phyloP scores from a whole-genome alignment of 129 eudicot genomes.

The Glebionis coronaria region DNA sequence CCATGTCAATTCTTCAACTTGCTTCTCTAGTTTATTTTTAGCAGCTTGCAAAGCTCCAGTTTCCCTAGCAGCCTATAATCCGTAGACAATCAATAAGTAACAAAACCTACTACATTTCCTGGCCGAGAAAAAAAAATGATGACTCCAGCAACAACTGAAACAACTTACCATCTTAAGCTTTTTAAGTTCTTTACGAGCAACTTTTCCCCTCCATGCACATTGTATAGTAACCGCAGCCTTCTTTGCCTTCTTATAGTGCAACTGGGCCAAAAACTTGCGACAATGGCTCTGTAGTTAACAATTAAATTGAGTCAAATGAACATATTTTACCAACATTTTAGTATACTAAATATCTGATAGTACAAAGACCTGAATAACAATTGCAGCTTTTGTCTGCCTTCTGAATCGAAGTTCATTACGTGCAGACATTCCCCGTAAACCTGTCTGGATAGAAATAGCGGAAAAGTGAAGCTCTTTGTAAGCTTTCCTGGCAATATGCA shows the following conservation, averaged over 20 bases:
- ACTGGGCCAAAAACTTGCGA: conserved; percentile 68
- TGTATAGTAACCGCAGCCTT: conserved; percentile 81
- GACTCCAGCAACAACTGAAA: conserved; percentile 4
- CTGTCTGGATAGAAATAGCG: conserved; percentile 81
- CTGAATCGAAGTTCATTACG: conserved; percentile 78
- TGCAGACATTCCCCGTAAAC: conserved; percentile 94
- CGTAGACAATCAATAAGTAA: conserved; percentile 11
- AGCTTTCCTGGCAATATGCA: conserved; percentile 83
- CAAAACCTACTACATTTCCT: not conserved
- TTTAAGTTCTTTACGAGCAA: conserved; percentile 81
- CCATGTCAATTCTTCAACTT: conserved; percentile 98
- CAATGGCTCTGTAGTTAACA: conserved; percentile 65
- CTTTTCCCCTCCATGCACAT: conserved; percentile 95
- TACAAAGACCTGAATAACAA: conserved; percentile 69
- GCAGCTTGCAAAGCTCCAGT: conserved; percentile 99
- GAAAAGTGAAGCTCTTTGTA: conserved; percentile 53
- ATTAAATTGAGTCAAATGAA: conserved; percentile 24
- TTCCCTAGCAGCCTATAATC: conserved; percentile 87
- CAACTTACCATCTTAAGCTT: conserved; percentile 78
- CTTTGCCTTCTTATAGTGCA: conserved; percentile 52
- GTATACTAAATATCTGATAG: not conserved
- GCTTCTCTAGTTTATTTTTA: conserved; percentile 96
- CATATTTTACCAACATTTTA: conserved; percentile 5
- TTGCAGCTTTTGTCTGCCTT: conserved; percentile 81
- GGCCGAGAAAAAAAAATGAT: not conserved